These are phyloP conservation scores for Chamaecrista fasciculata DNA, from an alignment of 306 rosid species.

Conservation along the genomic window DNA sequence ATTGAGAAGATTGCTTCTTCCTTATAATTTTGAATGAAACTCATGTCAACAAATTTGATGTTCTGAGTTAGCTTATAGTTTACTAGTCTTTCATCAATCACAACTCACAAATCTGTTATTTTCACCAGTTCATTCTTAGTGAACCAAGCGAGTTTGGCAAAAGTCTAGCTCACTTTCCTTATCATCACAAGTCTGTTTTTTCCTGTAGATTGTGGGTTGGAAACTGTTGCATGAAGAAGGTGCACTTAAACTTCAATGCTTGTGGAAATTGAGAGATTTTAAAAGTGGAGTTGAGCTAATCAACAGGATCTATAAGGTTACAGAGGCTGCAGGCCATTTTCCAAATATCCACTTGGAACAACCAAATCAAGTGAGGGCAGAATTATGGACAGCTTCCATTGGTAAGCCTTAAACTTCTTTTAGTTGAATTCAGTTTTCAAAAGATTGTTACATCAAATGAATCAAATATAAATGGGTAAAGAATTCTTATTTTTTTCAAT, in stretches of 20 bases:
- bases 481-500: no score
- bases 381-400: slow-evolving; percentile 71
- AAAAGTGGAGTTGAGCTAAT: slow-evolving; percentile 72
- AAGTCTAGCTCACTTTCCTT: slow-evolving; percentile 2
- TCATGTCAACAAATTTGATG: neutral
- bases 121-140: neutral
- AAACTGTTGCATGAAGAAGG: slow-evolving; percentile 65
- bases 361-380: slow-evolving; percentile 83
- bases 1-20: neutral
- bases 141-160: neutral
- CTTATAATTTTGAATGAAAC: neutral
- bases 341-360: slow-evolving; percentile 78
- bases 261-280: slow-evolving; percentile 90
- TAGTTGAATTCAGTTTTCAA: neutral
- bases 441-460: neutral
- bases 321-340: slow-evolving; percentile 59
- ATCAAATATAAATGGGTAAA: neutral
- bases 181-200: slow-evolving; percentile 16
- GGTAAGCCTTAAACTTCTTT: slow-evolving; percentile 43
- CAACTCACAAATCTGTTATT: neutral
- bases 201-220: slow-evolving; percentile 82
- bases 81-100: neutral
- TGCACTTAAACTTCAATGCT: slow-evolving; percentile 61
- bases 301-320: slow-evolving; percentile 66
- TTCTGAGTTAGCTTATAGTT: neutral